Evolutionary conservation across 768 basidiomycete species (phyloP), one percentile per base, ranked within the genome.

Genomic region (Chalciporus chontae): DNA sequence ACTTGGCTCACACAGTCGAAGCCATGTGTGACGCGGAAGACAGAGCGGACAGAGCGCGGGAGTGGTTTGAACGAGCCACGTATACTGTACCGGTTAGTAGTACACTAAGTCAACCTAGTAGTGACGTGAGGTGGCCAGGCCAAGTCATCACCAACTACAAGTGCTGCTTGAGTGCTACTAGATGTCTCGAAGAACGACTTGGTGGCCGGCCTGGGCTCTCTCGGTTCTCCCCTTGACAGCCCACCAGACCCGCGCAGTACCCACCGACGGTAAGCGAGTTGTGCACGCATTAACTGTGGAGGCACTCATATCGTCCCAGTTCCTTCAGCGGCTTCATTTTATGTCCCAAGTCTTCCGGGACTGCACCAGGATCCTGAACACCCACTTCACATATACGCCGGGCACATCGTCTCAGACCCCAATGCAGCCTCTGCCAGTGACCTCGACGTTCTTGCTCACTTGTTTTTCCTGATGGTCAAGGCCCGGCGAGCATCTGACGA

Each of bases 391-490:
- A 80, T 93, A 65, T 94, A 84, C 59, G 84, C 88, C 9, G 93
- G 93, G 2, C 90, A 94, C 68, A 72, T 94, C 32, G 71, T 85
- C n/a, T 85, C 90, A 2, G 90, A 88, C 71, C 86, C 85, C 8
- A 71, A 79, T 67, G 75, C 73, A 18, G 55, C 74, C 9, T 69
- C 66, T n/a, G 74, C 77, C 10, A 66, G 76, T 5, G 60, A 69
- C 23, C 83, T 77, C n/a, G 79, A 83, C 49, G 76, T 88, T 29
- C 83, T 82, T 8, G 75, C 90, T 0, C 90, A 94, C 63, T 64
- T 94, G 9, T 95, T 80, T 75, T 99, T 97, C 66, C 82, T 95
- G 50, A 77, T 98, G 71, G 74, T 93, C 36, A 91, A 94, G 68
- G 91, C 93, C 42, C 77, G 92, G 46, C 78, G 90, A 53, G 75